phyloP scores from a whole-genome alignment of 257 asterid genomes.

The Handroanthus guayacan region DNA sequence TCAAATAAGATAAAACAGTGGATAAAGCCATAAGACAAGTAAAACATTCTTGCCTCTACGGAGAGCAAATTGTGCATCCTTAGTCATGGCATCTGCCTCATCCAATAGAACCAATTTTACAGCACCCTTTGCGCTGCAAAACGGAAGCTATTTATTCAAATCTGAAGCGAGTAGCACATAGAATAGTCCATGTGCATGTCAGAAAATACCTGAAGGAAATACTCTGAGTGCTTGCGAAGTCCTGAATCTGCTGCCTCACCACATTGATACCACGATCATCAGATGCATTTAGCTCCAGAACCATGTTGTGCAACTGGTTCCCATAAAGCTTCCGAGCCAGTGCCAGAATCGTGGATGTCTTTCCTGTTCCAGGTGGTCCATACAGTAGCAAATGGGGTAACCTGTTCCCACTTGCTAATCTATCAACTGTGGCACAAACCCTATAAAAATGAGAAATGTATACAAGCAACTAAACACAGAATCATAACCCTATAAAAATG shows the following conservation, averaged over 20 bases:
- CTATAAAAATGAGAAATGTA: constrained; percentile 11
- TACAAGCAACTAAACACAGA: constrained; percentile 13
- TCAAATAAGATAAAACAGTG: background rate
- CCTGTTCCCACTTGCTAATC: constrained; percentile 87
- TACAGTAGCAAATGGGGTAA: constrained; percentile 93
- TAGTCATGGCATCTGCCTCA: constrained; percentile 99
- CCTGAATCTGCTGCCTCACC: constrained; percentile 98
- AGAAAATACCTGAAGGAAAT: constrained; percentile 79
- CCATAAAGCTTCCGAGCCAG: constrained; percentile 92
- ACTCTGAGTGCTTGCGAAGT: constrained; percentile 98
- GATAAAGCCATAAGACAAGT: constrained; percentile 16
- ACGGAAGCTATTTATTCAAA: constrained; percentile 38
- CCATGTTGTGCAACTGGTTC: constrained; percentile 84
- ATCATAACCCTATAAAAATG: constrained; percentile 24
- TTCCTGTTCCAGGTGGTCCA: constrained; percentile 99
- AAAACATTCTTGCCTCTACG: constrained; percentile 81
- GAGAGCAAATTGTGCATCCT: constrained; percentile 97
- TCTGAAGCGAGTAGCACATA: background rate
- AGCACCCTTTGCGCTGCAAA: constrained; percentile 70
- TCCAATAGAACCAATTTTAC: constrained; percentile 91
- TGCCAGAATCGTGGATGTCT: constrained; percentile 93
- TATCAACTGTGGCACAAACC: constrained; percentile 67
- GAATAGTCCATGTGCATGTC: background rate
- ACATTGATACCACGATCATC: constrained; percentile 98
- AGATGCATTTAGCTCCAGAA: constrained; percentile 94